These are phyloP conservation scores for Fusarium buharicum DNA, from an alignment of 2,329 filamentous ascomycete genomes.

Conservation along the genomic window DNA sequence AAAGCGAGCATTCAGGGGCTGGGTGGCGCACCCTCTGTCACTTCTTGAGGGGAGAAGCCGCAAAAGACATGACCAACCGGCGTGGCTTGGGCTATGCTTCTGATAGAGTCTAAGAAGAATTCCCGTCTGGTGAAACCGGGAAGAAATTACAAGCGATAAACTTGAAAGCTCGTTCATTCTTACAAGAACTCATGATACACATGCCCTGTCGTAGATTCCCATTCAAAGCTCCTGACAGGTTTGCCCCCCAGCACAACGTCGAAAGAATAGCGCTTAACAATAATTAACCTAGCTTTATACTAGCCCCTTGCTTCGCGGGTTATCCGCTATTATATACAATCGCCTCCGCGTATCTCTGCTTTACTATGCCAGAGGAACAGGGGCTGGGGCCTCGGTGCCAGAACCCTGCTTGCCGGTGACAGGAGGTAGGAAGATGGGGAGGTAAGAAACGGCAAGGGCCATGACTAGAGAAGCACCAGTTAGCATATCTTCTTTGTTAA, in stretches of 20 bases:
- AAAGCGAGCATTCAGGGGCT: neutral
- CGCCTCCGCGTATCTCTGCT: neutral
- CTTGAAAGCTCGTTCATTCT: constrained; percentile 11
- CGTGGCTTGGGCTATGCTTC: neutral
- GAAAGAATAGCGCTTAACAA: constrained; percentile 21
- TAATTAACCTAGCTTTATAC: constrained; percentile 8
- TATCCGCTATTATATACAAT: constrained; percentile 15
- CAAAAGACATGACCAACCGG: neutral
- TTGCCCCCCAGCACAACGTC: neutral
- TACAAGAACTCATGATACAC: constrained; percentile 13
- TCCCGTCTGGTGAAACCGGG: neutral
- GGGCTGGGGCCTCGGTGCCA: constrained; percentile 48
- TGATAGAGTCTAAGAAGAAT: neutral
- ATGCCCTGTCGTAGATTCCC: neutral
- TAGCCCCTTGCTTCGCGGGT: neutral
- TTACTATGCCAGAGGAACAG: constrained; percentile 31
- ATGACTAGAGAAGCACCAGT: constrained; percentile 58
- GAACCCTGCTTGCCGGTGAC: constrained; percentile 46
- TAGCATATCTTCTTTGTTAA: constrained; percentile 12
- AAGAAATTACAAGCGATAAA: neutral
- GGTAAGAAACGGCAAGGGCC: constrained; percentile 65
- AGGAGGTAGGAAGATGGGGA: constrained; percentile 62
- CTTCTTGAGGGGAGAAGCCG: too few species aligned
- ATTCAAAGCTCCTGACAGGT: neutral
- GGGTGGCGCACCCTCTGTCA: neutral